Evolutionary conservation across 2,329 filamentous ascomycete genomes (phyloP).

Genomic region (Fusarium torulosum): DNA sequence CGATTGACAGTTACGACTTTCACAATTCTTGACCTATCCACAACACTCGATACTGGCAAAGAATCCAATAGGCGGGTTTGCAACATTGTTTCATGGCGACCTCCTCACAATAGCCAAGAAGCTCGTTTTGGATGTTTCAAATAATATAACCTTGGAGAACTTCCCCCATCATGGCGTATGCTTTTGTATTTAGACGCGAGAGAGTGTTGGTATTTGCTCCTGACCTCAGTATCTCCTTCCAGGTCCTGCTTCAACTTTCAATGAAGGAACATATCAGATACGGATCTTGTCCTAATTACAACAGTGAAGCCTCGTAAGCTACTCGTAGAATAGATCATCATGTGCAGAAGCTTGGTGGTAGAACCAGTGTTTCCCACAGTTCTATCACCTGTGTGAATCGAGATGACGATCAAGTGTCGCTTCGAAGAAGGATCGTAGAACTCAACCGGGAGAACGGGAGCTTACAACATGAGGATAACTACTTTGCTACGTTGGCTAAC

Average conservation of each 20-base stretch:
- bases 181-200: neutral
- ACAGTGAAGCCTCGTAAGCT: neutral
- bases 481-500: constrained; percentile 7
- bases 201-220: constrained; percentile 1
- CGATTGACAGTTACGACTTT: no score
- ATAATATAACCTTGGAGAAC: neutral
- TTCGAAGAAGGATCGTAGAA: constrained; percentile 8
- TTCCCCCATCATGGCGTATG: neutral
- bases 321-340: constrained; percentile 3
- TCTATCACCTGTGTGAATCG: constrained; percentile 3
- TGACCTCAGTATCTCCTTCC: neutral
- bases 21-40: neutral
- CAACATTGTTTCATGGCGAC: neutral
- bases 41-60: constrained; percentile 1
- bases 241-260: neutral
- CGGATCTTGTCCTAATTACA: neutral
- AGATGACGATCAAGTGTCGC: constrained; percentile 3
- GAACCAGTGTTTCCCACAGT: constrained; percentile 8
- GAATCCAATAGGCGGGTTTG: neutral
- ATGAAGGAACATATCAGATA: constrained; percentile 4
- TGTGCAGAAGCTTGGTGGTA: constrained; percentile 1
- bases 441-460: constrained; percentile 5
- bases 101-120: neutral
- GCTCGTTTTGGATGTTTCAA: neutral
- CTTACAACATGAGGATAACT: constrained; percentile 2